Base-by-base conservation (phyloP, 208 protist species). In the Strigomonas oncopelti region DNA sequence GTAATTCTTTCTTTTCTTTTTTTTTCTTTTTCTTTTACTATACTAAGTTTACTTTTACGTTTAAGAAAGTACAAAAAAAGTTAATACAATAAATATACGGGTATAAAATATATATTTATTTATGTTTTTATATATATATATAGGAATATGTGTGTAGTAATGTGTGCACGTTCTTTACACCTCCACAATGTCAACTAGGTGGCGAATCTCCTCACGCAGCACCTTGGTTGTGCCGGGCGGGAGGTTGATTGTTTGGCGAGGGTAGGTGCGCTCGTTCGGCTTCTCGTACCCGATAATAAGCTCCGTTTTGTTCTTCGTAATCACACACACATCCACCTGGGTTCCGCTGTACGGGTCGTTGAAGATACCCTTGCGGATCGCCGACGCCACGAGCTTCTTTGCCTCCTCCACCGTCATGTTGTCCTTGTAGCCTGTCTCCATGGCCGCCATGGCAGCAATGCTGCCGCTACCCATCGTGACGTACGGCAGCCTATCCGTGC, bases 391-490 rank as follows among this genome's bases (percentile, higher is more conserved):
- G 14, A 99, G 81, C 71, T 86, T 66, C 71, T 98, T 98, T 9
- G 98, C 99, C 82, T 99, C 98, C 53, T 99, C 94, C 60, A 90
- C 81, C 48, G 82, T 91, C 86, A 98, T 89, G 73, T 87, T 81
- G 36, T 97, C 87, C 74, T 97, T 98, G 81, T 94, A 99, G 45
- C 90, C 72, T 1, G 87, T 66, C 82, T 99, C 99, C 73, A 99
- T 94, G 29, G 98, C 87, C 20, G 96, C 90, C 96, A 99, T 99
- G 42, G 99, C 99, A 5, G 98, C 98, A 25, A 99, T 91, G 65
- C 96, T 99, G 63, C 99, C 99, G 66, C 97, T 99, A 55, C 99
- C 99, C 98, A 99, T 99, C 8, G 99, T 99, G 52, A 99, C 96
- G 77, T 97, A 99, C 5, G 98, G 98, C 48, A 99, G 91, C 32